A percentile compares a stretch with the other conserved stretches of the same genome.
phyloP scores from a whole-genome alignment of 2,329 filamentous ascomycete genomes.

The Cyphellophora europaea region DNA sequence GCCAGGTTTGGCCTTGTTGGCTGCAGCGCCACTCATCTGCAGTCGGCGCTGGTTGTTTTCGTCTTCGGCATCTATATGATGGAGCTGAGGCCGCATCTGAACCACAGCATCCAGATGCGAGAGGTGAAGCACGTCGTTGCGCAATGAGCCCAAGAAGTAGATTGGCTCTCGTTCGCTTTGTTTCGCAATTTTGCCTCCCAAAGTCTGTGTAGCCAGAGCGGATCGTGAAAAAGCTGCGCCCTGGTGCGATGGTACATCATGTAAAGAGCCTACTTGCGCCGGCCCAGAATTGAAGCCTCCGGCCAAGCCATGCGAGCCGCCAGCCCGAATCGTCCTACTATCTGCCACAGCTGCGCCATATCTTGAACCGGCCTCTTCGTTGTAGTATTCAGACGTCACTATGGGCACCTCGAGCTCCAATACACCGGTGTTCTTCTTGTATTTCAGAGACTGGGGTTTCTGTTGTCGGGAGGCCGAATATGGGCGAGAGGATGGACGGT shows the following conservation, averaged over 20 bases:
- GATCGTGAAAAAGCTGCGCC: constrained; percentile 60
- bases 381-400: constrained; percentile 64
- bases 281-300: constrained; percentile 61
- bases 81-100: constrained; percentile 82
- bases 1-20: constrained; percentile 24
- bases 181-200: constrained; percentile 70
- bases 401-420: constrained; percentile 88
- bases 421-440: constrained; percentile 75
- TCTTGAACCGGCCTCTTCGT: constrained; percentile 68
- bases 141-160: constrained; percentile 91
- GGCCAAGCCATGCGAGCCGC: constrained; percentile 61
- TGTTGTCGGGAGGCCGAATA: constrained; percentile 49
- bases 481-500: constrained; percentile 56
- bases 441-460: constrained; percentile 62
- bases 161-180: constrained; percentile 59
- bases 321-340: constrained; percentile 42
- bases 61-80: constrained; percentile 77
- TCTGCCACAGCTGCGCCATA: constrained; percentile 70
- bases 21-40: constrained; percentile 21
- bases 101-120: constrained; percentile 75
- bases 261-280: constrained; percentile 13
- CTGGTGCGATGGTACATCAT: constrained; percentile 45
- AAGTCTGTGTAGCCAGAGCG: constrained; percentile 69
- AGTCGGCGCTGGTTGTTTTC: constrained; percentile 54
- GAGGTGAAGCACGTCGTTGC: constrained; percentile 73